Percentiles rank a stretch among this genome's conserved stretches.
Conservation (phyloP, 164 flowering plant species). For the Vitis amurensis region DNA sequence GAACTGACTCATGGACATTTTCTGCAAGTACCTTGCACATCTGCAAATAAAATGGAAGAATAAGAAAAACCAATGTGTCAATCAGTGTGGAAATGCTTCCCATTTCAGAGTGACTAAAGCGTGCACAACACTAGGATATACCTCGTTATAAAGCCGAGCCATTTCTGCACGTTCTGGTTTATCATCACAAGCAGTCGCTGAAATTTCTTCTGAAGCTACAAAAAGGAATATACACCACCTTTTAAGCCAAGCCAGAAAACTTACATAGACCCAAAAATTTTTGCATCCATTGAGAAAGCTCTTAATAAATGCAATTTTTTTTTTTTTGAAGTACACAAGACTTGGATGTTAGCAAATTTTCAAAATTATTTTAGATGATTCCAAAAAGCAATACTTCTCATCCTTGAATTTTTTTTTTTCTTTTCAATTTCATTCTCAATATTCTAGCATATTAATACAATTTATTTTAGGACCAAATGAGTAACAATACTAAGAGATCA, state of each 20-base stretch:
- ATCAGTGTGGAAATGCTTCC: neutral
- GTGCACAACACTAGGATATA: slow-evolving; percentile 7
- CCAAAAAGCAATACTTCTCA: no score
- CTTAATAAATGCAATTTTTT: no score
- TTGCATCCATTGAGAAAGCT: no score
- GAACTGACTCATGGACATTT: slow-evolving; percentile 38
- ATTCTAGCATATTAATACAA: no score
- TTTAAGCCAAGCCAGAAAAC: neutral
- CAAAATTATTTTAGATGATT: no score
- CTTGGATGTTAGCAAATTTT: no score
- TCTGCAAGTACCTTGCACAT: slow-evolving; percentile 51
- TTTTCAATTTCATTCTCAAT: no score
- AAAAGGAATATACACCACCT: neutral
- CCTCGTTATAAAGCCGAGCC: slow-evolving; percentile 64
- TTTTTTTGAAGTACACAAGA: no score
- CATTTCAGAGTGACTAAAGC: no score
- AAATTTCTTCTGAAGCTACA: slow-evolving; percentile 62
- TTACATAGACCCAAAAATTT: neutral
- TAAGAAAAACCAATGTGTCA: neutral
- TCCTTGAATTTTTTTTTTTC: no score
- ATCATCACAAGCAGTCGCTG: slow-evolving; percentile 46
- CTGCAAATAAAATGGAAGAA: slow-evolving; percentile 27
- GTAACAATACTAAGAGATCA: no score
- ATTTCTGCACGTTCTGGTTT: slow-evolving; percentile 45
- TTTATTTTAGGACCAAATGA: no score